phyloP scores from a whole-genome alignment of 108 stramenopile species.

The Schizochytrium sp. region DNA sequence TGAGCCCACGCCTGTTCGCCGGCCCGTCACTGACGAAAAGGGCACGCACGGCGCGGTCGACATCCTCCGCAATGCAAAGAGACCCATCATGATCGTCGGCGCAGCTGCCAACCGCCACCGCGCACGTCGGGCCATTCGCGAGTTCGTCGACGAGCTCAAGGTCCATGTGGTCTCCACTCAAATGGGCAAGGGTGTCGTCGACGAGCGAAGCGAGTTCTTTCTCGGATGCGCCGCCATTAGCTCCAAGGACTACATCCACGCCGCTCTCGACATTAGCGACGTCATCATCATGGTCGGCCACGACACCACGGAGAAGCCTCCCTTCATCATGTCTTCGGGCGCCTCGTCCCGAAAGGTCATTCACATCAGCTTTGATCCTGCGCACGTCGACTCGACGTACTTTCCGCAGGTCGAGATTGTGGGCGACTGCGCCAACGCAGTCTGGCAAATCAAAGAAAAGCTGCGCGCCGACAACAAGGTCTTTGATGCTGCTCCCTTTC shows the following conservation, averaged over 20 bases:
- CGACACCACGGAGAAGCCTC: slow-evolving; percentile 31
- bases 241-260: slow-evolving; percentile 21
- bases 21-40: slow-evolving; percentile 26
- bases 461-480: neutral
- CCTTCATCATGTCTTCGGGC: slow-evolving; percentile 19
- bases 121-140: slow-evolving; percentile 9
- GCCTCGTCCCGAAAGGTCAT: slow-evolving; percentile 19
- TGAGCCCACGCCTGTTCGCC: neutral
- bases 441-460: slow-evolving; percentile 24
- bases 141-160: slow-evolving; percentile 19
- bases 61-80: neutral
- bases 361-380: slow-evolving; percentile 17
- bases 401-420: slow-evolving; percentile 15
- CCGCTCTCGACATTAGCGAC: slow-evolving; percentile 24
- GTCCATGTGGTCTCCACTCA: slow-evolving; percentile 18
- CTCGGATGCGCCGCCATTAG: slow-evolving; percentile 21
- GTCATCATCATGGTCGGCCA: slow-evolving; percentile 27
- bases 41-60: neutral
- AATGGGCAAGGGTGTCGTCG: slow-evolving; percentile 33
- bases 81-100: slow-evolving; percentile 24
- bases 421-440: slow-evolving; percentile 29
- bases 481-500: neutral
- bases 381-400: slow-evolving; percentile 21
- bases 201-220: slow-evolving; percentile 4
- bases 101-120: slow-evolving; percentile 33